phyloP scores from a whole-genome alignment of 2,329 filamentous ascomycete species.

The Periglandula ipomoeae region DNA sequence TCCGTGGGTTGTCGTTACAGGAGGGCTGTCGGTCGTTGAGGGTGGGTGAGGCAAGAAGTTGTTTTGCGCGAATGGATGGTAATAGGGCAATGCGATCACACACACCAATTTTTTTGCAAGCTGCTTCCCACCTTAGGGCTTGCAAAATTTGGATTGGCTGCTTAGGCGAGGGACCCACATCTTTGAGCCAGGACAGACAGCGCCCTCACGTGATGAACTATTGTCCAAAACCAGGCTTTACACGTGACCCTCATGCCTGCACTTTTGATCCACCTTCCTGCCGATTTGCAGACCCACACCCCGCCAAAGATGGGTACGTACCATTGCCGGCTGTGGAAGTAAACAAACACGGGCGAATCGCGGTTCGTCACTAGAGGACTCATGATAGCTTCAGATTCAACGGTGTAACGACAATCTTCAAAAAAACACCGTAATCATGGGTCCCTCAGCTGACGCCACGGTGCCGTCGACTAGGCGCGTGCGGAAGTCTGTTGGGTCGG shows the following conservation, averaged over 20 bases:
- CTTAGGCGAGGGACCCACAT: conserved; percentile 18
- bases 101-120: conserved; percentile 25
- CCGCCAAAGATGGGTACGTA: conserved; percentile 9
- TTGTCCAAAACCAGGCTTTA: neutral
- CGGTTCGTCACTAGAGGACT: conserved; percentile 10
- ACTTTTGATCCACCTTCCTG: neutral
- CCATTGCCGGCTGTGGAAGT: conserved; percentile 18
- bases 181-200: neutral
- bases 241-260: neutral
- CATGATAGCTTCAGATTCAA: conserved; percentile 5
- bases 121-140: conserved; percentile 28
- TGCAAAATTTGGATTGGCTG: conserved; percentile 30
- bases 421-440: conserved; percentile 20
- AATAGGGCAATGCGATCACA: conserved; percentile 28
- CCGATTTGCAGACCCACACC: neutral
- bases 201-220: neutral
- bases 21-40: conserved; percentile 30
- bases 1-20: conserved; percentile 29
- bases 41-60: conserved; percentile 25
- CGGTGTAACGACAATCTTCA: conserved; percentile 12
- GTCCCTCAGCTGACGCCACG: conserved; percentile 31
- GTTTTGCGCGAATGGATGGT: conserved; percentile 28
- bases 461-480: conserved; percentile 46
- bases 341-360: conserved; percentile 29
- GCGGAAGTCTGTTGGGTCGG: conserved; percentile 63